These are phyloP conservation scores for Hypoxylon sp. DNA, from an alignment of 2,329 filamentous ascomycete genomes.

Conservation along the genomic window DNA sequence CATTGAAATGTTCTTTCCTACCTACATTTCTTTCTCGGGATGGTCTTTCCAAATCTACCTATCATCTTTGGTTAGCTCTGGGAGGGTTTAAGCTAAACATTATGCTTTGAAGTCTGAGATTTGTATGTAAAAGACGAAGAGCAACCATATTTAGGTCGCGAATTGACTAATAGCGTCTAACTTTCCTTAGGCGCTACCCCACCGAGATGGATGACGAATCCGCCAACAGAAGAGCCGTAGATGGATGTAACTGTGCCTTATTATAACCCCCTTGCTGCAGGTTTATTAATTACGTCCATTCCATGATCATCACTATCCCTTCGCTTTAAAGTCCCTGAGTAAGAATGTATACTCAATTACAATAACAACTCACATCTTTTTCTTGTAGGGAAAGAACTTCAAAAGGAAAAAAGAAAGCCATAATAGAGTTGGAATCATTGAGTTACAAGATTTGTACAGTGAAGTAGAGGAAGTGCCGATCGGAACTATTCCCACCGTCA, in stretches of 20 bases:
- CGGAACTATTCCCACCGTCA: slow-evolving; percentile 39
- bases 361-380: too few relatives aligned
- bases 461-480: slow-evolving; percentile 36
- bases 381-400: background rate
- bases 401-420: background rate
- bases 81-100: background rate
- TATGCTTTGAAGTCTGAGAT: background rate
- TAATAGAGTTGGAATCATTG: background rate
- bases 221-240: background rate
- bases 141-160: background rate
- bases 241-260: background rate
- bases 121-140: background rate
- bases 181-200: background rate
- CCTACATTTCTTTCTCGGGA: background rate
- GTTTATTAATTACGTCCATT: background rate
- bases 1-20: slow-evolving; percentile 1
- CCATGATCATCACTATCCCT: background rate
- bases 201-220: background rate
- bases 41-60: background rate
- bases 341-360: too few relatives aligned
- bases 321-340: background rate
- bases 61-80: background rate
- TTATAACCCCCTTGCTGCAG: background rate
- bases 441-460: slow-evolving; percentile 6
- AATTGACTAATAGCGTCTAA: slow-evolving; percentile 1